Base-by-base conservation (phyloP, 2,329 filamentous ascomycete species). In the Aspergillus pseudonomiae region DNA sequence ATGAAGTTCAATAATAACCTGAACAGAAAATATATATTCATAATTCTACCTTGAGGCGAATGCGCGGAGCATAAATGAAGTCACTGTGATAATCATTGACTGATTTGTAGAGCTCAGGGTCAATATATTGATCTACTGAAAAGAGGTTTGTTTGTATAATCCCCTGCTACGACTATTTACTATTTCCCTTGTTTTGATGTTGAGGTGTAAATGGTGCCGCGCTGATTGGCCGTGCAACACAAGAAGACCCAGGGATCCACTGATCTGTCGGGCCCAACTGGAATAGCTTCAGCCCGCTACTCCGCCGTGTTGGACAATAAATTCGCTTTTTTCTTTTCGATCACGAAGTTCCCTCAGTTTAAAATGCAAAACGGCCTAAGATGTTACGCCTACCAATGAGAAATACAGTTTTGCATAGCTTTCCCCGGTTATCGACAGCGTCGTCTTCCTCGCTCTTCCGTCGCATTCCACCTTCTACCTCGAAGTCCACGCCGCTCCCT, bases 311-410 rank as follows among this genome's bases (percentile, higher is more conserved):
- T 55, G 21, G 12, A 55, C 52, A 46, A 14, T 43, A 32, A 30
- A 46, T 16, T 14, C 16, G 21, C 28, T 26, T 16, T n/a, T 16
- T 55, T 48, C 30, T n/a, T 14, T 21, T 52, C 39, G 19, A 19
- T 7, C 14, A 30, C 26, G 16, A 9, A 50, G 2, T 30, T 19
- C 30, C 12, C 28, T 52, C 19, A 5, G 1, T 41, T 46, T 63
- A 61, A 6, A 12, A 66, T 67, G 66, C 65, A 39, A 59, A 60
- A 4, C 7, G 19, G 2, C 30, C 6, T 14, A 63, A 32, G 24
- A 70, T 70, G 68, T 62, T 68, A 32, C 66, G 63, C 19, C 58
- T 56, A 57, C 62, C 55, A 26, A 60, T 68, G 63, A 56, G 57
- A 52, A 59, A 53, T n/a, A 28, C 63, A 4, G 32, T 68, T n/a